Evolutionary conservation across 371 early-diverging fungal species (phyloP).

Genomic region (Rhizopus microsporus): DNA sequence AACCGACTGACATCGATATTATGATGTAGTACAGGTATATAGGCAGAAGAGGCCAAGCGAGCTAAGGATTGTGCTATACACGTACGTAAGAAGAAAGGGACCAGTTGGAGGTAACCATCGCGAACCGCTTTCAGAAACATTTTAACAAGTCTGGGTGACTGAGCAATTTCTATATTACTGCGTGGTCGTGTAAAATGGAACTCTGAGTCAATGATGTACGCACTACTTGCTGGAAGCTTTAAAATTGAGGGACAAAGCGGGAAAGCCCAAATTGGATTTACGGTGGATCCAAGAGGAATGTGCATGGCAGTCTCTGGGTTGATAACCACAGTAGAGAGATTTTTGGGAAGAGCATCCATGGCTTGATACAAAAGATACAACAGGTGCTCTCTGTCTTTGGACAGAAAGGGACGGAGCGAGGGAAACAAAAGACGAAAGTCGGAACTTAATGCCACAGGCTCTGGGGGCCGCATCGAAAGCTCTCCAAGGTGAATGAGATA

Average conservation of each 20-base stretch:
- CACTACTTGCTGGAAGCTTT: not conserved
- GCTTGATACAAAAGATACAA: constrained; percentile 9
- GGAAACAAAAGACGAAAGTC: constrained; percentile 11
- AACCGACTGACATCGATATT: too few relatives aligned
- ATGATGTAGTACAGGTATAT: too few relatives aligned
- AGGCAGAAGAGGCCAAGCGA: too few relatives aligned
- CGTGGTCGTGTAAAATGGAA: too few relatives aligned
- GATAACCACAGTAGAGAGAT: not conserved
- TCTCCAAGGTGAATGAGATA: not conserved
- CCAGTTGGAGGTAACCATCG: not conserved
- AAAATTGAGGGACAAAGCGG: not conserved
- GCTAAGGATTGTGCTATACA: not conserved
- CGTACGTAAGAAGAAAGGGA: constrained; percentile 3
- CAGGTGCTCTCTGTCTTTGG: not conserved
- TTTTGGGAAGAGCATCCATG: constrained; percentile 7
- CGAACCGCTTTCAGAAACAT: not conserved
- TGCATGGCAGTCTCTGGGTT: constrained; percentile 3
- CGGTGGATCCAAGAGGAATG: constrained; percentile 9
- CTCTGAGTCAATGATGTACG: constrained; percentile 7
- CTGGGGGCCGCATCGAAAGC: not conserved
- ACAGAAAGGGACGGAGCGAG: not conserved
- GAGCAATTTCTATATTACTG: too few relatives aligned
- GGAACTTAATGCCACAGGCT: not conserved
- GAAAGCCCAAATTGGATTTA: not conserved
- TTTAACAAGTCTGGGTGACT: not conserved